Evolutionary conservation across 768 basidiomycete species (phyloP), one percentile per base, ranked within the genome.

Genomic region (Tricholoma bakamatsutake): DNA sequence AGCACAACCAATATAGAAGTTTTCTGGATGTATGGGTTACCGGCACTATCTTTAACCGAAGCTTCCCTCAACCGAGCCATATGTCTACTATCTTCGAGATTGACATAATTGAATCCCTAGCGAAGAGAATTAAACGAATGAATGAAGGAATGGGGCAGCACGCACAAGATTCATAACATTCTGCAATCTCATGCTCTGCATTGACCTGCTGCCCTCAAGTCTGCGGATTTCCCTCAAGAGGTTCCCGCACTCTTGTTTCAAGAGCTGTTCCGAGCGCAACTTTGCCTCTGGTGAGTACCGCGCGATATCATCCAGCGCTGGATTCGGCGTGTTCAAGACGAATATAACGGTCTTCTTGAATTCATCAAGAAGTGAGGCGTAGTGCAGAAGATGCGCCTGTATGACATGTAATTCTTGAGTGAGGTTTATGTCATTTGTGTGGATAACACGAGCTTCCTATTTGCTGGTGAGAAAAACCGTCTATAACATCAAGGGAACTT

Each of bases 361-460:
- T 57, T 83, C 80, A 3, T 77, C 70, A 30, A 84, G 71, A 24
- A 85, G 74, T 11, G 74, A 72, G 9, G 71, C 74, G 62, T 82
- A 81, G 61, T 83, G 80, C 33, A 84, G 69, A 5, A 84, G 69
- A 64, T 83, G 82, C 0, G 83, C 83, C 45, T 80, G 79, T 30
- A 84, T 64, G 58, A 79, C 71, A 59, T 84, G 80, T 33, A 84
- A 71, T 57, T 83, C 77, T 11, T 74, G 76, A 0, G 83, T 83
- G 27, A 81, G 66, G 4, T 66, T 57, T 45, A 76, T 72, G 30
- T 75, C 71, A 46, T 74, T 71, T 24, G 67, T 75, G 3, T 47
- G 35, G 37, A 81, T 73, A 5, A 78, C 75, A 11, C 64, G 57
- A 24, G 73, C 67, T 70, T 84, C 82, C 80, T 83, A 46, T 39